Evolutionary conservation across 306 rosid species (phyloP), one percentile per base, ranked within the genome.

Genomic region (Ormosia emarginata): DNA sequence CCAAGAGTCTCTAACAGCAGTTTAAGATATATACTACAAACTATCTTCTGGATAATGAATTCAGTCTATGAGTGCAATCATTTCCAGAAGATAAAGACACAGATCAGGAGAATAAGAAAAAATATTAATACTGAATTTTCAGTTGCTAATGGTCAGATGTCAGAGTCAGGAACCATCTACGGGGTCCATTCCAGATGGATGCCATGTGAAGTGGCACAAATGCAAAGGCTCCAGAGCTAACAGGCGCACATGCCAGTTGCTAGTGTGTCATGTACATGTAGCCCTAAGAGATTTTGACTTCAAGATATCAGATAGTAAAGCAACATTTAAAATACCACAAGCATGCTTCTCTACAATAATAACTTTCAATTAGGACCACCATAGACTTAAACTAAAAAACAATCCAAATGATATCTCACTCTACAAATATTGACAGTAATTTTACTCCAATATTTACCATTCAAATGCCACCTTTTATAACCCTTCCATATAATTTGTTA

Each of bases 211-310:
- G 61, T 32, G 77, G 76, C 67, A 49, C 5, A 79, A 69, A 64
- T 34, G 71, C 72, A 80, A 59, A 59, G 71, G 71, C 83, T 79
- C 32, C 64, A 57, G 12, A 80, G 53, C 63, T 33, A 79, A 79
- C 62, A 55, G 10, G 39, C 3, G 66, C 66, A 57, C 71, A 68
- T 79, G 58, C 61, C 37, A 56, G 50, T 53, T 50, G 73, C 76
- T 71, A n/a, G 66, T 17, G 52, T 17, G 65, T 15, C 4, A 44
- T 44, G 18, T 70, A 29, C 39, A 6, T 47, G 59, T 47, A 11
- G 53, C 15, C 53, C 15, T 4, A 11, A 47, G 53, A 47, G 1
- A 47, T 47, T 50, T 33, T 34, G 36, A 36, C 29, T 72, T 39
- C 47, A 52, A 59, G 10, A 70, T 30, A 53, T 53, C 65, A 72